Evolutionary conservation across 2,329 filamentous ascomycete genomes (phyloP), one percentile per base, ranked within the genome.

Genomic region (Tolypocladium endophyticum): DNA sequence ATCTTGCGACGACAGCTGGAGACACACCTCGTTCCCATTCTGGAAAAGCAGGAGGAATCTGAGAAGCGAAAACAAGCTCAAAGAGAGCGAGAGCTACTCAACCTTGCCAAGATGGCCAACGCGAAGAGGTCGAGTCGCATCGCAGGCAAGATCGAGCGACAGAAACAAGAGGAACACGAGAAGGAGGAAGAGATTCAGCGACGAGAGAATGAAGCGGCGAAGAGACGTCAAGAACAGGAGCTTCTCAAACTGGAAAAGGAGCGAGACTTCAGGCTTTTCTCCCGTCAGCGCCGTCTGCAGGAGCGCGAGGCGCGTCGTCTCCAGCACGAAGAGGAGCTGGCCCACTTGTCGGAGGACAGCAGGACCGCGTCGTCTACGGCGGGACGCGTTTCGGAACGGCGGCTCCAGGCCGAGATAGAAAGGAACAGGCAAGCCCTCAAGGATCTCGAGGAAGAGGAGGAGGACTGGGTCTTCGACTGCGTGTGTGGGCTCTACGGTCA

Each of bases 401-500:
- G 89, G 59, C 82, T 92, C n/a, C 87, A 91, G 68, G 86, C 86
- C 4, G 89, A 94, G 71, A 89, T 95, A 68, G 89, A 92, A 68
- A 88, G 83, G 72, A 90, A 86, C 63, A 87, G 88, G 71, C 87
- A 87, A 71, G 89, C 90, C 39, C 77, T 96, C 14, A 82, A 88
- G 65, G 84, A 88, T 59, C 80, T 96, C 30, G 83, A 81, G 23
- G 72, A 75, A 23, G 90, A 95, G 65, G 90, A 94, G 55, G 89
- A 91, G 16, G 85, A 92, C 57, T 97, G 94, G 94, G 83, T 91
- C 45, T 99, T 99, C 67, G 94, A 99, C 71, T 99, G 94, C 71
- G 82, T 90, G 33, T 99, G 94, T 71, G 93, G 93, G 33, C 82
- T 92, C 28, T 87, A 96, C 72, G 94, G 94, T 28, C 88, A 95